These are phyloP conservation scores for Hypholoma fasciculare DNA, from an alignment of 768 basidiomycete genomes.

Conservation along the genomic window DNA sequence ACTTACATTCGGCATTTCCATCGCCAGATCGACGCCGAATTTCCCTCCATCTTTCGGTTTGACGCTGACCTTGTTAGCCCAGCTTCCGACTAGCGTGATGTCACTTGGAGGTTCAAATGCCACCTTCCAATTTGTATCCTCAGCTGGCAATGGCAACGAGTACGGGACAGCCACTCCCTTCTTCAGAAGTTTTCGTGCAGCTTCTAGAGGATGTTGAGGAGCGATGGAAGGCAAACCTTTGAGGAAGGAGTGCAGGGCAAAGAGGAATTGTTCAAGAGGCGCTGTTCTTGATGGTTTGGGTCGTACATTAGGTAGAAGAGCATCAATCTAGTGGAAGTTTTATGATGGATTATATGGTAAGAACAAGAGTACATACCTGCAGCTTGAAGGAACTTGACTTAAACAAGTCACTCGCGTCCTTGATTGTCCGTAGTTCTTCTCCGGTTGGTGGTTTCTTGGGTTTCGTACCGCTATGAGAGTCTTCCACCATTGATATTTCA, in stretches of 20 bases:
- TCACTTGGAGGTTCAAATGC: constrained; percentile 77
- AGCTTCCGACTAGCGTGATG: constrained; percentile 81
- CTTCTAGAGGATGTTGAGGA: constrained; percentile 68
- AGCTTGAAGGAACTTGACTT: constrained; percentile 82
- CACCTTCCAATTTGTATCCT: constrained; percentile 89
- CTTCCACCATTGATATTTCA: background rate
- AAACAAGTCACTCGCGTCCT: constrained; percentile 74
- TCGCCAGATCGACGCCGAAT: constrained; percentile 76
- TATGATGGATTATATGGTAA: background rate
- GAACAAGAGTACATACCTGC: constrained; percentile 48
- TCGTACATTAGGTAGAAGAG: constrained; percentile 72
- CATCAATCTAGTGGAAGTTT: constrained; percentile 62
- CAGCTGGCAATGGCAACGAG: constrained; percentile 64
- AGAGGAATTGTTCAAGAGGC: constrained; percentile 69
- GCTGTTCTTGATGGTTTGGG: constrained; percentile 59
- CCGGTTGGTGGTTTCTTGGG: constrained; percentile 61
- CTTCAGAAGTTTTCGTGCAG: constrained; percentile 52
- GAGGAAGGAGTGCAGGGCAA: constrained; percentile 66
- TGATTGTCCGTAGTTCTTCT: constrained; percentile 68
- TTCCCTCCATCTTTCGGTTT: constrained; percentile 64
- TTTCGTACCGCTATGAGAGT: constrained; percentile 22
- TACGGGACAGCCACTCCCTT: constrained; percentile 67
- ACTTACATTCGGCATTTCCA: constrained; percentile 86
- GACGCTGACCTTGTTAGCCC: constrained; percentile 76
- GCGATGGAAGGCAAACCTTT: constrained; percentile 54